Conservation (phyloP, 1,139 yeast species). For the Zygotorulaspora mrakii region DNA sequence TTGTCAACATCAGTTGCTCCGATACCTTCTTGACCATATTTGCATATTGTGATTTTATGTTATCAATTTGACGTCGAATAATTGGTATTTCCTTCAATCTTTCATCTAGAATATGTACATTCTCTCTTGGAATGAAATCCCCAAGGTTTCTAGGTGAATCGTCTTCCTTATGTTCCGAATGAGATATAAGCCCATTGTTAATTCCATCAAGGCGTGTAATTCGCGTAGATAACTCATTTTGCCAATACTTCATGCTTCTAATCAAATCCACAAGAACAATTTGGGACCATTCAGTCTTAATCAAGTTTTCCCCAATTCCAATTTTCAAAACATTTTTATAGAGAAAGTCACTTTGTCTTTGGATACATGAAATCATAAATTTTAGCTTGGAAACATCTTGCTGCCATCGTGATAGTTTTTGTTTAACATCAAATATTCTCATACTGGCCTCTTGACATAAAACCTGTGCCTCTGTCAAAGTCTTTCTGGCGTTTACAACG, state of each 20-base stretch:
- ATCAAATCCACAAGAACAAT: constrained; percentile 28
- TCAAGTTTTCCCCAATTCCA: constrained; percentile 34
- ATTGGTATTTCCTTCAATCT: constrained; percentile 35
- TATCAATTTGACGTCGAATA: constrained; percentile 32
- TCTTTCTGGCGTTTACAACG: constrained; percentile 38
- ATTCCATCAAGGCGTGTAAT: constrained; percentile 34
- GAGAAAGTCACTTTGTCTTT: constrained; percentile 38
- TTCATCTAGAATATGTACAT: constrained; percentile 36
- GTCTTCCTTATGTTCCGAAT: constrained; percentile 27
- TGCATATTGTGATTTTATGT: constrained; percentile 27
- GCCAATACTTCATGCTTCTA: constrained; percentile 29
- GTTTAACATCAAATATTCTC: constrained; percentile 27
- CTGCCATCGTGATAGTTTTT: constrained; percentile 27
- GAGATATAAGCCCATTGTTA: constrained; percentile 25
- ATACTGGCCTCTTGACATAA: constrained; percentile 39
- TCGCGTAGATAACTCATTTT: constrained; percentile 37
- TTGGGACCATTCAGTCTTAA: constrained; percentile 28
- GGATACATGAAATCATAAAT: constrained; percentile 37
- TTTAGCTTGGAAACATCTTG: constrained; percentile 30
- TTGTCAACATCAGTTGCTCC: constrained; percentile 21
- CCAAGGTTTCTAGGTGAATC: constrained; percentile 34
- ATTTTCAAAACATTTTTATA: constrained; percentile 30
- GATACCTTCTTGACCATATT: constrained; percentile 31
- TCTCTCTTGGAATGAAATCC: constrained; percentile 46
- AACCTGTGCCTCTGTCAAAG: constrained; percentile 38